A percentile compares a stretch with the other conserved stretches of the same genome.
Conservation (phyloP, 208 protist species). For the Crithidia fasciculata region DNA sequence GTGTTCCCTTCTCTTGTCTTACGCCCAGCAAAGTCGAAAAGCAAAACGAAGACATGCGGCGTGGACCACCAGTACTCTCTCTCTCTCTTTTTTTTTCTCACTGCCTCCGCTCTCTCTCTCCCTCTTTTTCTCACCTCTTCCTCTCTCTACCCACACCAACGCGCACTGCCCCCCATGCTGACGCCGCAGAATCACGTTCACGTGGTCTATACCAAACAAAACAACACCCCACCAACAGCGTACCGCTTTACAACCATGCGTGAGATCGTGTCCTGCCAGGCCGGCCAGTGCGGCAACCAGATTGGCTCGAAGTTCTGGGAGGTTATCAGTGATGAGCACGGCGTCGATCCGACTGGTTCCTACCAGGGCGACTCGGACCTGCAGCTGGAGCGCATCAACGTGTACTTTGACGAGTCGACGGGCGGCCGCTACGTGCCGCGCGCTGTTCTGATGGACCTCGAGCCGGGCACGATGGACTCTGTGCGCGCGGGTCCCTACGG, state of each 20-base stretch:
- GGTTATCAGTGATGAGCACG: constrained; percentile 77
- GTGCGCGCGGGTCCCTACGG: constrained; percentile 94
- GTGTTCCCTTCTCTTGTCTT: no score
- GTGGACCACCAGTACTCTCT: no score
- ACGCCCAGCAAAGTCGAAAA: no score
- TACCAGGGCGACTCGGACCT: constrained; percentile 91
- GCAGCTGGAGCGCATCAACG: constrained; percentile 98
- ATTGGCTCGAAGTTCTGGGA: constrained; percentile 89
- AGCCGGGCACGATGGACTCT: constrained; percentile 98
- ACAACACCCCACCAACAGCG: no score
- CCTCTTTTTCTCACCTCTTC: no score
- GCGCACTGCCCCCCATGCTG: no score
- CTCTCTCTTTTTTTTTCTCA: no score
- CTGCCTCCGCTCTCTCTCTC: no score
- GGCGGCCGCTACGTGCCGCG: constrained; percentile 85
- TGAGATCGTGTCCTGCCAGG: constrained; percentile 82
- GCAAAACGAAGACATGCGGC: no score
- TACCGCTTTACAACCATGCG: constrained; percentile 71
- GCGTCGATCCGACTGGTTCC: constrained; percentile 94
- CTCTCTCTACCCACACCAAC: no score
- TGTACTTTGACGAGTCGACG: constrained; percentile 97
- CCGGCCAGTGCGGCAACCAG: constrained; percentile 82
- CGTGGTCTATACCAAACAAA: no score
- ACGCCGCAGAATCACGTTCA: no score
- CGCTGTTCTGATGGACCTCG: constrained; percentile 75